These are phyloP conservation scores for Phytophthora vignae DNA, from an alignment of 352 stramenopile species.

Conservation along the genomic window DNA sequence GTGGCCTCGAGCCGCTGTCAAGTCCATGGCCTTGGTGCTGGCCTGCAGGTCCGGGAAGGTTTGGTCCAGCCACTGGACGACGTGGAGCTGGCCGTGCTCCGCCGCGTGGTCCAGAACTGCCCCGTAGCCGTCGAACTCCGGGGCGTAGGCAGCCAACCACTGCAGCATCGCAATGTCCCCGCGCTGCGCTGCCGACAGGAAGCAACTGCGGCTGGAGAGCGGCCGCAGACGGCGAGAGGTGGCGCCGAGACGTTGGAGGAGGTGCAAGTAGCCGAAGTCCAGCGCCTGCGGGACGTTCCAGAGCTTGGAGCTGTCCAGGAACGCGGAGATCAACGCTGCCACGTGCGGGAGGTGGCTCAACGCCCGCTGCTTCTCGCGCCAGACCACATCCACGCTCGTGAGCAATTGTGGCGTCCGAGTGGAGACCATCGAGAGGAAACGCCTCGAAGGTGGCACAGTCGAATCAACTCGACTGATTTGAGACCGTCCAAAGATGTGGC, in stretches of 20 bases:
- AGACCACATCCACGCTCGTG: constrained; percentile 31
- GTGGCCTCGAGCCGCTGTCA: constrained; percentile 47
- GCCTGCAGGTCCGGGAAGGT: constrained; percentile 19
- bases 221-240: constrained; percentile 28
- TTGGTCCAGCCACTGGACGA: constrained; percentile 42
- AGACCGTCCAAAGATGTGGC: background rate
- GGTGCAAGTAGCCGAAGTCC: constrained; percentile 39
- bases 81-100: constrained; percentile 37
- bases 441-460: no score
- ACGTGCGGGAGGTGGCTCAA: constrained; percentile 36
- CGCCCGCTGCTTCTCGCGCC: constrained; percentile 24
- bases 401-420: constrained; percentile 11
- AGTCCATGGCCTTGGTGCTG: constrained; percentile 42
- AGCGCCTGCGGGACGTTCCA: constrained; percentile 43
- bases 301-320: constrained; percentile 31
- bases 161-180: constrained; percentile 32
- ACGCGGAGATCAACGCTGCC: constrained; percentile 35
- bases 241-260: constrained; percentile 39
- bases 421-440: constrained; percentile 7
- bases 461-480: background rate
- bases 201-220: constrained; percentile 32
- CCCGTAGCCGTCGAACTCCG: constrained; percentile 16
- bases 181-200: constrained; percentile 36
- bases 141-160: constrained; percentile 37
- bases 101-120: constrained; percentile 42